A percentile compares a stretch with the other conserved stretches of the same genome.
These are phyloP conservation scores for Schwanniomyces pseudopolymorphus DNA, from an alignment of 805 yeast species.

Conservation along the genomic window DNA sequence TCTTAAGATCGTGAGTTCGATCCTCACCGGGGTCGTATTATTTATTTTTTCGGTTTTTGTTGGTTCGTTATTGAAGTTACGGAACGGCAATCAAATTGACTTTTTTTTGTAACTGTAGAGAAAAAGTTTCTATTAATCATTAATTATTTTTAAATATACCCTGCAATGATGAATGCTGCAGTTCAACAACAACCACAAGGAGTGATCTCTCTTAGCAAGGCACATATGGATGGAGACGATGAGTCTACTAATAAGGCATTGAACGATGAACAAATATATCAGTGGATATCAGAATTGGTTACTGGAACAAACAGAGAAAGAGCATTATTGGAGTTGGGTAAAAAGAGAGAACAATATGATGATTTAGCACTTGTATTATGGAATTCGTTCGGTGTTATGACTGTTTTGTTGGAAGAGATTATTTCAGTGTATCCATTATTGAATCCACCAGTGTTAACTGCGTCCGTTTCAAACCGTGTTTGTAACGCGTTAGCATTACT, in stretches of 20 bases:
- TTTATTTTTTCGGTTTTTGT: conserved; percentile 3
- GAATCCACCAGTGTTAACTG: conserved; percentile 81
- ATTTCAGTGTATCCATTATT: conserved; percentile 86
- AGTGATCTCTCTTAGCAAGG: neutral
- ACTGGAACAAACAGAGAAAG: conserved; percentile 91
- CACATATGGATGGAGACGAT: conserved; percentile 4
- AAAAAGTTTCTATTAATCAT: neutral
- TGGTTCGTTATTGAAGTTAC: neutral
- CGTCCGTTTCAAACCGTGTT: conserved; percentile 87
- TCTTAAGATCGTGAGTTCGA: conserved; percentile 27
- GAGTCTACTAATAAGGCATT: conserved; percentile 26
- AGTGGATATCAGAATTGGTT: conserved; percentile 86
- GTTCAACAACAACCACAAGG: conserved; percentile 8
- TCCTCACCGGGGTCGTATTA: conserved; percentile 23
- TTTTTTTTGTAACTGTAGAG: neutral
- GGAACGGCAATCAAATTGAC: neutral
- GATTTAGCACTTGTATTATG: conserved; percentile 90
- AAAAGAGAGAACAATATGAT: conserved; percentile 91
- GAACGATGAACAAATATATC: conserved; percentile 76
- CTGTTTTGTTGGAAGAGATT: conserved; percentile 85
- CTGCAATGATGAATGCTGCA: conserved; percentile 8
- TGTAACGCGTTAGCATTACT: conserved; percentile 92
- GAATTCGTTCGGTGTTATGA: conserved; percentile 97
- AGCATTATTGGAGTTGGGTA: conserved; percentile 87
- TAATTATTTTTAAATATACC: neutral